Evolutionary conservation across 148 eudicot species (phyloP).

Genomic region (Talinum fruticosum): DNA sequence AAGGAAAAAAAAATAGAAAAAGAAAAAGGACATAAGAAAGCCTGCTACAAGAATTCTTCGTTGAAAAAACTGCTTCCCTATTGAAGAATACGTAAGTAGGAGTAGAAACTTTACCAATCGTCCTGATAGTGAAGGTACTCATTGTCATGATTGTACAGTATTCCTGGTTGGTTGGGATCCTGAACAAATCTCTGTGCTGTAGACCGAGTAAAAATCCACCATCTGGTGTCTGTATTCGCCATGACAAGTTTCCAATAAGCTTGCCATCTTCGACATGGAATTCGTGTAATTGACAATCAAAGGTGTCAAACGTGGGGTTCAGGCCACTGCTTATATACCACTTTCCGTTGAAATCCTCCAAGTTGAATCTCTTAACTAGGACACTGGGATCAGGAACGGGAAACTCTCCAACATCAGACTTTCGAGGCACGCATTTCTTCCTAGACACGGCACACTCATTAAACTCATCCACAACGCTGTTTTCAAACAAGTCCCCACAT

Average conservation of each 20-base stretch:
- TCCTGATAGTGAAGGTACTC: conserved; percentile 98
- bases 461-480: conserved; percentile 91
- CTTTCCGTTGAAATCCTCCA: conserved; percentile 71
- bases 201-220: conserved; percentile 86
- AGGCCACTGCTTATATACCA: conserved; percentile 91
- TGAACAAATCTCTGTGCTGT: conserved; percentile 86
- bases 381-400: conserved; percentile 73
- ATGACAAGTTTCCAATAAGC: conserved; percentile 71
- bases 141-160: conserved; percentile 91
- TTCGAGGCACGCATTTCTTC: conserved; percentile 90
- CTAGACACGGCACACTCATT: conserved; percentile 96
- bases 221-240: conserved; percentile 90
- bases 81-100: background rate
- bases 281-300: conserved; percentile 92
- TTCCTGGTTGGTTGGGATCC: conserved; percentile 74
- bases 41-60: too few species aligned
- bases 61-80: too few species aligned
- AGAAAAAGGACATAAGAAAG: too few species aligned
- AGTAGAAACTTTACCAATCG: conserved; percentile 61
- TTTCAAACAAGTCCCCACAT: conserved; percentile 96
- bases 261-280: conserved; percentile 68
- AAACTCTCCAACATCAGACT: conserved; percentile 94
- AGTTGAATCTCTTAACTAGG: conserved; percentile 65
- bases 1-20: too few species aligned
- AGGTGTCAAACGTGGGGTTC: conserved; percentile 84